Evolutionary conservation across 148 eudicot genomes (phyloP).

Genomic region (Selenicereus undatus): DNA sequence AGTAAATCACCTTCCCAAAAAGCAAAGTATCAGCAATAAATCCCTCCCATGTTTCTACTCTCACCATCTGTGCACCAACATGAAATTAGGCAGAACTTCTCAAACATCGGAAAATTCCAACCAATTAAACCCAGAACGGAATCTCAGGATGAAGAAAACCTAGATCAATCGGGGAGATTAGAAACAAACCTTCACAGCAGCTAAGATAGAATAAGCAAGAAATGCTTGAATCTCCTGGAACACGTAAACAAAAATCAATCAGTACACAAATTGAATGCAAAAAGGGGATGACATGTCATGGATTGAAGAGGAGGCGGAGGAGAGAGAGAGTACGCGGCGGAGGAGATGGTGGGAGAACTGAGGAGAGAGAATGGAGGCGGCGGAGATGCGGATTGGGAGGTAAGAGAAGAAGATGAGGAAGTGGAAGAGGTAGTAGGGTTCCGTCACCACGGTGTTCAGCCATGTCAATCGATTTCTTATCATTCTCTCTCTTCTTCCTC

Average conservation of each 20-base stretch:
- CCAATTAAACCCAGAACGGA: neutral
- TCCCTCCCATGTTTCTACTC: conserved; percentile 82
- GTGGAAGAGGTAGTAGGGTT: conserved; percentile 68
- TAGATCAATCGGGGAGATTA: neutral
- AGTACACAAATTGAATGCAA: neutral
- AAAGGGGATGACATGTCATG: neutral
- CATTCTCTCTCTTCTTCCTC: conserved; percentile 14
- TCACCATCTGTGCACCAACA: conserved; percentile 52
- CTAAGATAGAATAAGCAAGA: conserved; percentile 58
- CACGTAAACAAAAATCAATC: neutral
- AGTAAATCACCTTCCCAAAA: conserved; percentile 62
- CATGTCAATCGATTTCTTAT: conserved; percentile 38
- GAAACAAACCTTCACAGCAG: conserved; percentile 55
- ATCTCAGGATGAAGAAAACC: neutral
- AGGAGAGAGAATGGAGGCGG: conserved; percentile 53
- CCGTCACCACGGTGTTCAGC: conserved; percentile 54
- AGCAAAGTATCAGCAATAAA: conserved; percentile 65
- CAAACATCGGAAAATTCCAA: neutral
- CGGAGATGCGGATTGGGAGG: conserved; percentile 71
- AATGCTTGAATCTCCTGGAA: conserved; percentile 83
- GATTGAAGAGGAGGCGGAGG: neutral
- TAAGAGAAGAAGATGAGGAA: conserved; percentile 80
- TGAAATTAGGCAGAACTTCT: neutral
- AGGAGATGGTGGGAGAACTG: conserved; percentile 51
- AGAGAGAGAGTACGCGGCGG: conserved; percentile 51